Evolutionary conservation across 1,284 basidiomycete species (phyloP), one percentile per base, ranked within the genome.

Genomic region (Vanrija sp.): DNA sequence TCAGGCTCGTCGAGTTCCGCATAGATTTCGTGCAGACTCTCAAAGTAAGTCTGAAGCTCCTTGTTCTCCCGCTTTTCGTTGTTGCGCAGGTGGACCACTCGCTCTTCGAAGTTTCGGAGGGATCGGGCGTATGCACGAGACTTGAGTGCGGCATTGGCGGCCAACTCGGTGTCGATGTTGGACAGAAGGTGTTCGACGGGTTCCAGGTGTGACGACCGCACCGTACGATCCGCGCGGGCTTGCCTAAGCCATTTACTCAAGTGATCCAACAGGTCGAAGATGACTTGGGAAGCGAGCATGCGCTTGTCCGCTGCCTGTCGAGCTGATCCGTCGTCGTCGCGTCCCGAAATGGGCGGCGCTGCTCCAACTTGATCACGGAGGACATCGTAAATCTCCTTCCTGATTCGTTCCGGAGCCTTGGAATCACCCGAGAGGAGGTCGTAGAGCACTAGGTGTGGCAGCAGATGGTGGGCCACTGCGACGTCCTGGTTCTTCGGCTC

Each of bases 1-100:
- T 99, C 96, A 0, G 96, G 96, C 71, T 99, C 94, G 69, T 99
- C 94, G 4, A 99, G 81, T 53, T 90, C 83, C 14, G 96, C 88
- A 72, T 99, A 99, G 59, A 98, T 96, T 70, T 96, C 86, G 68
- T 99, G 96, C 37, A 98, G 78, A 27, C 85, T 84, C 68, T 98
- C 96, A 68, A 92, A 98, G 71, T 92, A 87, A 1, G 78, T 79
- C 49, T 91, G 84, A 1, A 93, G 78, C 19, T 87, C 82, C 45
- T 77, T 72, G 35, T 60, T 61, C 10, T 54, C 56, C 19, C 78
- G 72, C 0, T 79, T 75, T 60, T 67, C 68, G 44, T 77, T 73
- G 54, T 80, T 77, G 53, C 79, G 78, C 25, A 87, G 75, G 14
- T 76, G 62, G 18, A 67, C 52, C 25, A 95, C 83, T 45, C 88